These are phyloP conservation scores for Globisporangium alternatum DNA, from an alignment of 352 stramenopile genomes.

Conservation along the genomic window DNA sequence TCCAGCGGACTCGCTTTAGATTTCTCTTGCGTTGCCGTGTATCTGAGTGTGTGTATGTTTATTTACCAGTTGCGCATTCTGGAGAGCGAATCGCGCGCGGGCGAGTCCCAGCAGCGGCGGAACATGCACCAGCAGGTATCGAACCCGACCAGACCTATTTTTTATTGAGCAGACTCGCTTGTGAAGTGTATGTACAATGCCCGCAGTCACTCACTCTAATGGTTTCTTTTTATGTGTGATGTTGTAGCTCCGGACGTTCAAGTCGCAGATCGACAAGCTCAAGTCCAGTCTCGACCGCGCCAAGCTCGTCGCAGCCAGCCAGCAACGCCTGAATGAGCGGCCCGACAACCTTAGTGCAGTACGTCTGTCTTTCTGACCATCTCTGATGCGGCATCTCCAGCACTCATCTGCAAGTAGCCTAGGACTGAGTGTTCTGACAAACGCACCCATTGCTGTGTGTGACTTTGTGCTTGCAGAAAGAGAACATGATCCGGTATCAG, in stretches of 20 bases:
- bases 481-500: conserved; percentile 74
- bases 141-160: neutral
- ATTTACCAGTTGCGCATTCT: conserved; percentile 64
- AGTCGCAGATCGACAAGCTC: conserved; percentile 85
- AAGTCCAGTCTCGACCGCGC: conserved; percentile 78
- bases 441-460: neutral
- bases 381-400: neutral
- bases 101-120: conserved; percentile 73
- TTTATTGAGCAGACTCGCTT: neutral
- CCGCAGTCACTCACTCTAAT: neutral
- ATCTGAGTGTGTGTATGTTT: neutral
- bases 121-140: conserved; percentile 76
- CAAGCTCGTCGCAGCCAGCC: conserved; percentile 69
- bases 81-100: conserved; percentile 76
- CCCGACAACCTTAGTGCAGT: conserved; percentile 38
- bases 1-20: neutral
- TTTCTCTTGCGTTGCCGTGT: neutral
- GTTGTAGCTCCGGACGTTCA: conserved; percentile 64
- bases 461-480: conserved; percentile 30
- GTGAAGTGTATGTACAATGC: neutral
- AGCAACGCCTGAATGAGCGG: conserved; percentile 51
- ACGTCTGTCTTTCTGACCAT: neutral
- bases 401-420: neutral
- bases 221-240: neutral
- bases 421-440: no score